Percentiles rank a stretch among this genome's conserved stretches.
These are phyloP conservation scores for Monosporascus sp. DNA, from an alignment of 2,329 filamentous ascomycete genomes.

Conservation along the genomic window DNA sequence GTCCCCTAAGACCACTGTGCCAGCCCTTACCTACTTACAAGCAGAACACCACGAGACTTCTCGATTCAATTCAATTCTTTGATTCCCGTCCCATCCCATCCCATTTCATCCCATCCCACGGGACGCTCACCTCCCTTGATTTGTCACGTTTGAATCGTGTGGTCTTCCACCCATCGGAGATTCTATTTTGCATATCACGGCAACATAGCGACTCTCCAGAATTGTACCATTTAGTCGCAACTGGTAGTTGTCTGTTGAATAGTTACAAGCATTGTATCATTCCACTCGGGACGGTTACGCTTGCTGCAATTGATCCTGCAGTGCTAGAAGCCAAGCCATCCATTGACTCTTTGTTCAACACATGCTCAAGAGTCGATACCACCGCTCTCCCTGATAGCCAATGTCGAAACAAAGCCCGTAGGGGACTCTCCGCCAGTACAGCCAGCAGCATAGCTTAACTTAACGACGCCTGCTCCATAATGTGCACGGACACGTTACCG, in stretches of 20 bases:
- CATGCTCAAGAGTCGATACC: not conserved
- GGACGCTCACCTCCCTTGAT: not conserved
- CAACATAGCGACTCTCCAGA: no score
- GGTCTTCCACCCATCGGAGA: not conserved
- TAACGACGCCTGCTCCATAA: conserved; percentile 8
- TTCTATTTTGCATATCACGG: not conserved
- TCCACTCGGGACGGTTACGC: not conserved
- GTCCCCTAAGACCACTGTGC: not conserved
- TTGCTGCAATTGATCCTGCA: not conserved
- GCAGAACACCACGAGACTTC: not conserved
- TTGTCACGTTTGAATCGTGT: not conserved
- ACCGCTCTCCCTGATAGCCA: not conserved
- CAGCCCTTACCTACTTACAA: conserved; percentile 4
- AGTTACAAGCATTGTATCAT: not conserved
- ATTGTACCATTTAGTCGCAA: not conserved
- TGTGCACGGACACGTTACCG: conserved; percentile 53
- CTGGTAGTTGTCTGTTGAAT: no score
- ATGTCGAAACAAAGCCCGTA: not conserved
- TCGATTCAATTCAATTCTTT: not conserved
- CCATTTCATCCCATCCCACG: not conserved
- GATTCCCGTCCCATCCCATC: not conserved
- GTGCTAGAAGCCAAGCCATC: not conserved
- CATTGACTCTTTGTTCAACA: not conserved
- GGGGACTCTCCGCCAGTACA: not conserved
- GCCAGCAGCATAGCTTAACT: not conserved